Evolutionary conservation across 441 rosid genomes (phyloP).

Genomic region (Pelargonium myrrhifolium): DNA sequence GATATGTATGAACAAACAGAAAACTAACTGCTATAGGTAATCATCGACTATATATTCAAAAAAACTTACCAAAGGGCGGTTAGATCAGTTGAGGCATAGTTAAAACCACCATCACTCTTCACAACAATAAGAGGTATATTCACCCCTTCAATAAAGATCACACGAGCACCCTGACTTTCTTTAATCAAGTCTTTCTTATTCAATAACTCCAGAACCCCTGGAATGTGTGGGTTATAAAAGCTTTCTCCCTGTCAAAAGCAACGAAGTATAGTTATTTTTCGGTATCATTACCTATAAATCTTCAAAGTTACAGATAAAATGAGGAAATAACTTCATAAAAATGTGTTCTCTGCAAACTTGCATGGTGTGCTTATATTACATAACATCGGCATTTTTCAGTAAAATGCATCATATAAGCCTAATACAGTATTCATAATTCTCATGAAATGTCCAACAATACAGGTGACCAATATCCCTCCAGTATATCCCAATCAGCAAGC

Average conservation of each 20-base stretch:
- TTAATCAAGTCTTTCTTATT: slow-evolving; percentile 55
- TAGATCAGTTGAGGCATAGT: slow-evolving; percentile 88
- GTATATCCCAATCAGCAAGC: background rate
- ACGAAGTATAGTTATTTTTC: background rate
- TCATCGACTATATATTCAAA: background rate
- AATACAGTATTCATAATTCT: background rate
- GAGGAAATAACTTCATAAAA: background rate
- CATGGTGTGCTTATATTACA: background rate
- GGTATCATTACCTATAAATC: too few species aligned
- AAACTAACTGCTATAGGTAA: background rate
- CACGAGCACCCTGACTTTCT: slow-evolving; percentile 90
- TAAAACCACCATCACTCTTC: slow-evolving; percentile 92
- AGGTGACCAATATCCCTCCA: background rate
- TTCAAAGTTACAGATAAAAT: background rate
- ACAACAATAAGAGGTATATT: slow-evolving; percentile 83
- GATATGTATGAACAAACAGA: background rate
- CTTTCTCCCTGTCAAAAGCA: slow-evolving; percentile 74
- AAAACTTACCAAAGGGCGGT: slow-evolving; percentile 77
- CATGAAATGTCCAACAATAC: background rate
- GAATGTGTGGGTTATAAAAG: slow-evolving; percentile 76
- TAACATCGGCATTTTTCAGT: background rate
- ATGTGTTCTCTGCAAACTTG: background rate
- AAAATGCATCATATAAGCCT: background rate
- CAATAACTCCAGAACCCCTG: slow-evolving; percentile 45
- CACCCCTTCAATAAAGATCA: slow-evolving; percentile 59